Conservation (phyloP, 805 yeast genomes). For the Lipomyces starkeyi region DNA sequence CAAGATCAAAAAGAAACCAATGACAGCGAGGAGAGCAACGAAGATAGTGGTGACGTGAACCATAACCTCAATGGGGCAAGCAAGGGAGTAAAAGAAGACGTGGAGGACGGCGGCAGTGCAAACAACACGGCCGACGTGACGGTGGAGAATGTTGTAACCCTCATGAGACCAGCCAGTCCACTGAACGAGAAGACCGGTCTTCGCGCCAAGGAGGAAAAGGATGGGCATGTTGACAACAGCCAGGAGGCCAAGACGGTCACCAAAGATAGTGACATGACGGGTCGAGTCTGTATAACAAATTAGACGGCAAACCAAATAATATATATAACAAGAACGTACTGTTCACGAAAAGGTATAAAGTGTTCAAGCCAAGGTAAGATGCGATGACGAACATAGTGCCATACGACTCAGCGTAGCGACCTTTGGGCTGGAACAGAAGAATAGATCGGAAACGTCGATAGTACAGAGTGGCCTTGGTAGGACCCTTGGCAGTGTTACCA, state of each 20-base stretch:
- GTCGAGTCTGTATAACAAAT: constrained; percentile 21
- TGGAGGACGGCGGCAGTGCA: constrained; percentile 36
- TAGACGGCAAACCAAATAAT: not conserved
- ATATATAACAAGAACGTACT: not conserved
- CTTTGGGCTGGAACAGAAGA: constrained; percentile 37
- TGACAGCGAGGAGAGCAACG: constrained; percentile 35
- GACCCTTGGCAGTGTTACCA: constrained; percentile 25
- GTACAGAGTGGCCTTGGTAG: constrained; percentile 24
- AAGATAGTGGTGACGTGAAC: constrained; percentile 38
- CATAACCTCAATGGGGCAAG: constrained; percentile 36
- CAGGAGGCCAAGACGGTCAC: constrained; percentile 37
- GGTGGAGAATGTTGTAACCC: constrained; percentile 38
- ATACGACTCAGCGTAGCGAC: constrained; percentile 37
- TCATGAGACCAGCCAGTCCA: constrained; percentile 40
- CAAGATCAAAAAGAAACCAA: constrained; percentile 34
- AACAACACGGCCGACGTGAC: constrained; percentile 38
- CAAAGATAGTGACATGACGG: constrained; percentile 36
- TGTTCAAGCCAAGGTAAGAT: constrained; percentile 35
- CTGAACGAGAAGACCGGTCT: constrained; percentile 38
- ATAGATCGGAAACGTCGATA: constrained; percentile 36
- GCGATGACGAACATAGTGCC: constrained; percentile 38
- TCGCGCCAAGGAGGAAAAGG: constrained; percentile 38
- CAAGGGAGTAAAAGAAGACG: constrained; percentile 35
- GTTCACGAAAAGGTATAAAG: constrained; percentile 34
- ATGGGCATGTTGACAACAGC: constrained; percentile 39